Base-by-base conservation (phyloP, 768 basidiomycete genomes). In the Boletus vinaceobasis region DNA sequence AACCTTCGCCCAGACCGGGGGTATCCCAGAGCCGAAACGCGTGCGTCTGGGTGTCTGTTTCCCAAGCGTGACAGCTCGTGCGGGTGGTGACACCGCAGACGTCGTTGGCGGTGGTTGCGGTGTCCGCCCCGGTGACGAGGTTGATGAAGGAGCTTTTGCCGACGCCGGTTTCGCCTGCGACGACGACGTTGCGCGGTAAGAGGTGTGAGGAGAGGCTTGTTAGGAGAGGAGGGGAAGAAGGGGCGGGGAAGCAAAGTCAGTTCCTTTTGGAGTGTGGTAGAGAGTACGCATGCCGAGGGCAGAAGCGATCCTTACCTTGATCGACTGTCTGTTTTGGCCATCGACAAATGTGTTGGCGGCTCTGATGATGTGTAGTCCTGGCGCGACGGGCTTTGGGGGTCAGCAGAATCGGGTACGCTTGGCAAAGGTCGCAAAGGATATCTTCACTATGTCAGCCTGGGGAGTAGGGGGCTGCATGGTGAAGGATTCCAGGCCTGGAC, bases 141-240 rank as follows among this genome's bases (percentile, higher is more conserved):
- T 65, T 65, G 48, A 65, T 67, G 13, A 65, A 65, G 9, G 65
- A 65, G 39, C 62, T 64, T 53, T 65, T 65, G 1, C 64, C 64
- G 17, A 65, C 65, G 42, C 65, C 65, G 0, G 65, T 65, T 51
- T 65, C 65, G 23, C 65, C 65, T 13, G 52, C 54, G 48, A 65
- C 37, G 50, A 65, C 53, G 40, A 65, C 48, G 33, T 65, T 67
- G 47, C 64, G 62, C 31, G 57, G 52, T 14, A 48, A 9, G 42
- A 59, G 52, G 13, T 48, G 42, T 2, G 56, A 48, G 19, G 49
- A 14, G 38, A 40, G 14, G 11, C 59, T 60, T 36, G 29, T 11
- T 5, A 11, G 8, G 11, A 4, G 21, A 37, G 8, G 17, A 26
- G 14, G 15, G 3, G 11, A 8, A 10, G 19, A 2, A 2, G 29